Base-by-base conservation (phyloP, 306 rosid genomes). In the Ammopiptanthus mongolicus region DNA sequence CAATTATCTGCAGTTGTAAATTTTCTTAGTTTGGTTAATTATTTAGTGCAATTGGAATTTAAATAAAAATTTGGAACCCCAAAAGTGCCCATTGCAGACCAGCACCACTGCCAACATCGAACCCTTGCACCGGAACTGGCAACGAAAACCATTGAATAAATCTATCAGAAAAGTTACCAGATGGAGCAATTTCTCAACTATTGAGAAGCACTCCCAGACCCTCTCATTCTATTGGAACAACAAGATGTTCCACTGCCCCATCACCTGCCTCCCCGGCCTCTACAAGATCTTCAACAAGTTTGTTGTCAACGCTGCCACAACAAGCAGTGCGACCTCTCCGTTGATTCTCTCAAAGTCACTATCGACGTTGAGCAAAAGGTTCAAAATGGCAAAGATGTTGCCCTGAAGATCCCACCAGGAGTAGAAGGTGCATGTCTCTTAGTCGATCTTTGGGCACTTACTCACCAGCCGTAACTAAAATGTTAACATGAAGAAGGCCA, bases 161-260 rank as follows among this genome's bases (percentile, higher is more conserved):
- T 90, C 88, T 90, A 87, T 77, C 92, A 90, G 87, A 90, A 90
- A 82, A 90, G 86, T 82, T 31, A 85, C 6, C 96, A 90, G 88
- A 88, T 87, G 9, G 96, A 90, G 73, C 92, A 87, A 82, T 87
- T 90, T 61, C 85, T 90, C 12, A 4, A 87, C 96, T 17, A 84
- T 90, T 0, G 96, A 90, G 80, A 87, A 82, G 77, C 96, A n/a
- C 83, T 83, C 92, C 4, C 91, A 87, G 33, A 77, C 58, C 11
- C 90, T 86, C 13, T 87, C 89, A 92, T 80, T 90, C 42, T 90
- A 67, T 79, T 84, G 85, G 62, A 66, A 79, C 66, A 86, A 84
- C 9, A 80, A 80, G 79, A 85, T 90, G 96, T 90, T 90, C 17
- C 39, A 86, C 41, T 88, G 90, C 11, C 59, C 86, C 10, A 71